Evolutionary conservation across 345 rosid genomes (phyloP).

Genomic region (Eucalyptus sp.): DNA sequence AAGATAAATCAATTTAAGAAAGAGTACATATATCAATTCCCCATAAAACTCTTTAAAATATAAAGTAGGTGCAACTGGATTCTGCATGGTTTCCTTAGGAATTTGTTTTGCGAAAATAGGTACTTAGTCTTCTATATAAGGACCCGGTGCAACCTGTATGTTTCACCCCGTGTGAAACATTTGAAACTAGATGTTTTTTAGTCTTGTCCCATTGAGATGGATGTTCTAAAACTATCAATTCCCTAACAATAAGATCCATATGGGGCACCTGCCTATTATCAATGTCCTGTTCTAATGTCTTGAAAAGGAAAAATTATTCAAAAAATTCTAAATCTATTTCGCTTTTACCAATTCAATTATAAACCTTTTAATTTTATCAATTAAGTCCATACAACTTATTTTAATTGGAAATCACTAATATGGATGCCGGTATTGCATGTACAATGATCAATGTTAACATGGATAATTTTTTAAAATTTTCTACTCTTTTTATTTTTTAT

Average conservation of each 20-base stretch:
- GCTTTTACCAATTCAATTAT: too few relatives aligned
- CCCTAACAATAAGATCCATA: not conserved
- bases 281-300: not conserved
- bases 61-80: not conserved
- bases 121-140: not conserved
- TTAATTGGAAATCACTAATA: not conserved
- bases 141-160: not conserved
- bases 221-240: not conserved
- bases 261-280: not conserved
- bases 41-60: not conserved
- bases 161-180: not conserved
- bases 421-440: not conserved
- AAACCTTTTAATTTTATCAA: too few relatives aligned
- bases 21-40: not conserved
- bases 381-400: too few relatives aligned
- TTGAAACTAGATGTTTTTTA: not conserved
- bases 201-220: not conserved
- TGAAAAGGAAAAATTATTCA: too few relatives aligned
- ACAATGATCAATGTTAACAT: fast-evolving
- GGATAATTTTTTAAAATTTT: too few relatives aligned
- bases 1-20: not conserved
- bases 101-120: not conserved
- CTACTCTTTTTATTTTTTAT: fast-evolving
- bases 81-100: not conserved
- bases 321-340: too few relatives aligned